Conservation (phyloP, 257 asterid species). For the Perilla frutescens region DNA sequence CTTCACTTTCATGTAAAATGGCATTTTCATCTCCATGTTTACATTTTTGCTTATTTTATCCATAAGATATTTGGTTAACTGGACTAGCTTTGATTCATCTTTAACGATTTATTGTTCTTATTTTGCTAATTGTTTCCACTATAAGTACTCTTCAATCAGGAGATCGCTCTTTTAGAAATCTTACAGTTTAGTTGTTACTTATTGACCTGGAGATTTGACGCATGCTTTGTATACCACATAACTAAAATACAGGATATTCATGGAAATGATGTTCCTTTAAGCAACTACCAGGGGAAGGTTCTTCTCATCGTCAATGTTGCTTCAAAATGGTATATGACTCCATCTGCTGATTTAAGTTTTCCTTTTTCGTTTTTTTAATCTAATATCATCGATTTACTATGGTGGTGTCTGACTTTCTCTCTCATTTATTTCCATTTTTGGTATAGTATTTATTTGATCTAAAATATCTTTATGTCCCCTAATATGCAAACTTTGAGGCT, state of each 20-base stretch:
- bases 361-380: background rate
- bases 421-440: background rate
- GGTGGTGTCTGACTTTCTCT: background rate
- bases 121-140: constrained; percentile 6
- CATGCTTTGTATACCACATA: constrained; percentile 17
- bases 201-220: background rate
- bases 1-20: background rate
- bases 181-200: background rate
- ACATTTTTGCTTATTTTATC: background rate
- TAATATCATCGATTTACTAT: background rate
- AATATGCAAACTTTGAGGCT: background rate
- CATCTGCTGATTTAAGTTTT: constrained; percentile 10
- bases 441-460: constrained; percentile 1
- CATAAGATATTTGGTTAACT: background rate
- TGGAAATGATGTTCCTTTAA: constrained; percentile 75
- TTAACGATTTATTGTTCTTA: background rate
- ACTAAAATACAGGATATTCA: constrained; percentile 63
- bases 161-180: background rate
- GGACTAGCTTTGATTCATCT: background rate
- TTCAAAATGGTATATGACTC: constrained; percentile 69
- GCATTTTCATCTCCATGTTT: constrained; percentile 4
- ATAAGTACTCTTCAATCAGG: background rate
- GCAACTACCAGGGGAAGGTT: constrained; percentile 77
- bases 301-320: constrained; percentile 85
- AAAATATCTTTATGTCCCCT: background rate